Percentiles rank a stretch among this genome's conserved stretches.
Conservation (phyloP, 257 asterid species). For the Oldenlandia corymbosa region DNA sequence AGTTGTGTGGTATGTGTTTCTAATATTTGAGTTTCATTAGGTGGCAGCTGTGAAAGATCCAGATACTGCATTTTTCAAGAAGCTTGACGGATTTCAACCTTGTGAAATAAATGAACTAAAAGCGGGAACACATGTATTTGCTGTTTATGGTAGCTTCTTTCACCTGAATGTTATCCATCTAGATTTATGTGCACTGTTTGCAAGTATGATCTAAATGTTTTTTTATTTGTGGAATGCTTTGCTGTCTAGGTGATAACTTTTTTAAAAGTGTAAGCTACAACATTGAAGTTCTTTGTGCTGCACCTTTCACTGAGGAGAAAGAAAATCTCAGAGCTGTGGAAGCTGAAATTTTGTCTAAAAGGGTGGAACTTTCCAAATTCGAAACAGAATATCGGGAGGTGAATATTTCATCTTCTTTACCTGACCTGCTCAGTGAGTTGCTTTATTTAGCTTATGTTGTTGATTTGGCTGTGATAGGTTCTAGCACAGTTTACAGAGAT, state of each 20-base stretch:
- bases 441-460: conserved; percentile 19
- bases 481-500: conserved; percentile 91
- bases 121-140: conserved; percentile 85
- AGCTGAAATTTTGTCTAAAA: conserved; percentile 79
- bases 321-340: conserved; percentile 77
- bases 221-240: conserved; percentile 16
- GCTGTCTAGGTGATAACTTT: conserved; percentile 81
- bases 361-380: conserved; percentile 83
- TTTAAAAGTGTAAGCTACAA: conserved; percentile 80
- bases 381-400: conserved; percentile 98
- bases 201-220: conserved; percentile 19
- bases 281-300: conserved; percentile 79
- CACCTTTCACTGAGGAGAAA: conserved; percentile 64
- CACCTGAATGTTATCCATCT: conserved; percentile 20
- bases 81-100: conserved; percentile 92
- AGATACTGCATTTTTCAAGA: conserved; percentile 90
- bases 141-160: conserved; percentile 69
- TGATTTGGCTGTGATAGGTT: conserved; percentile 42
- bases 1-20: neutral
- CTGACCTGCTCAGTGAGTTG: neutral
- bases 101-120: conserved; percentile 85
- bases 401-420: conserved; percentile 6
- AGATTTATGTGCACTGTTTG: neutral
- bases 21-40: conserved; percentile 26
- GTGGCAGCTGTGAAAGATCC: conserved; percentile 70